A percentile compares a stretch with the other conserved stretches of the same genome.
phyloP scores from a whole-genome alignment of 2,329 filamentous ascomycete species.

The Alternaria angustiovoidea region DNA sequence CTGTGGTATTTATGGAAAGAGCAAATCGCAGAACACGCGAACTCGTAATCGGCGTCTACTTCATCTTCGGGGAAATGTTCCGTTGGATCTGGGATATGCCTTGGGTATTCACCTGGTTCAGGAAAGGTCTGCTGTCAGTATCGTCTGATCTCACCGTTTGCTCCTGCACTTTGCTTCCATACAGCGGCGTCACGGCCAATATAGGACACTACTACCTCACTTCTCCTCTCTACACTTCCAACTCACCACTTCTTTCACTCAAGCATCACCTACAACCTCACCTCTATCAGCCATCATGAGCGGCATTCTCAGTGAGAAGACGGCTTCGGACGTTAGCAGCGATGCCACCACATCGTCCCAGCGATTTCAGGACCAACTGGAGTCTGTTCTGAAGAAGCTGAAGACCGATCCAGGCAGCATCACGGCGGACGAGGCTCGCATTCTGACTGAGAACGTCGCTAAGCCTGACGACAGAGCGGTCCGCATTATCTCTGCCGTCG shows the following conservation, averaged over 20 bases:
- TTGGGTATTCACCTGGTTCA: background rate
- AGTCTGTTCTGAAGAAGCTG: constrained; percentile 29
- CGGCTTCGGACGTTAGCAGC: background rate
- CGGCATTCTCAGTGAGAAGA: constrained; percentile 6
- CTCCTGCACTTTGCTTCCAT: constrained; percentile 5
- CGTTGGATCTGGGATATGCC: background rate
- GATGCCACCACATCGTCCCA: constrained; percentile 3
- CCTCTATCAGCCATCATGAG: constrained; percentile 10
- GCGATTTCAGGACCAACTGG: constrained; percentile 8
- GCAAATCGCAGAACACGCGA: background rate
- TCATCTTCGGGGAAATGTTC: background rate
- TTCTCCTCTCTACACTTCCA: background rate
- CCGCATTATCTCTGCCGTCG: constrained; percentile 41
- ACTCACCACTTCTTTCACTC: constrained; percentile 1
- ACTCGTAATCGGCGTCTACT: background rate
- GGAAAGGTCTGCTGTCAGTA: constrained; percentile 1
- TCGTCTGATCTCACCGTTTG: background rate
- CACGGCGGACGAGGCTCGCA: constrained; percentile 42
- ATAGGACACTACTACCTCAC: background rate
- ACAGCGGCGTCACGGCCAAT: constrained; percentile 2
- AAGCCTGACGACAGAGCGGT: constrained; percentile 31
- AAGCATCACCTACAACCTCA: constrained; percentile 6
- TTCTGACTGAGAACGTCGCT: constrained; percentile 38
- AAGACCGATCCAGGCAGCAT: constrained; percentile 34
- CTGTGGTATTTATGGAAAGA: background rate